These are phyloP conservation scores for Serendipita vermifera DNA, from an alignment of 768 basidiomycete species.

Conservation along the genomic window DNA sequence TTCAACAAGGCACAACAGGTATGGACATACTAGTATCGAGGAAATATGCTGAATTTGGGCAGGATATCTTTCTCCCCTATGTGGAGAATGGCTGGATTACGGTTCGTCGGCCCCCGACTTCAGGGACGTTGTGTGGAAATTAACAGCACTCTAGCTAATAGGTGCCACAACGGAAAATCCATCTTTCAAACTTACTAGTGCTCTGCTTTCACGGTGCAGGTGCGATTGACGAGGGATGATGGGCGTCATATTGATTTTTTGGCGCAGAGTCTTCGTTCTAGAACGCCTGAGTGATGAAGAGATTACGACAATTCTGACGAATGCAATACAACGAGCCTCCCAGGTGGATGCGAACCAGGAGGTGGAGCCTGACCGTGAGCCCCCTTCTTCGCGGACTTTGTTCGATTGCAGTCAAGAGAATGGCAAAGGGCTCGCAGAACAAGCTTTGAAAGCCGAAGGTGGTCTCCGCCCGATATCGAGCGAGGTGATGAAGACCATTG, in stretches of 20 bases:
- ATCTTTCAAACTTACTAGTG: conserved; percentile 65
- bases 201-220: conserved; percentile 67
- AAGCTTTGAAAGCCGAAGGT: not conserved
- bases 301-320: conserved; percentile 42
- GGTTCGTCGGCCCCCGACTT: too few species aligned
- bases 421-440: not conserved
- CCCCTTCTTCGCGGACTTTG: not conserved
- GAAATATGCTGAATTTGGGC: conserved; percentile 16
- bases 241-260: conserved; percentile 17
- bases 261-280: conserved; percentile 55
- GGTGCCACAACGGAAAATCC: conserved; percentile 87
- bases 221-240: conserved; percentile 25
- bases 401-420: conserved; percentile 20
- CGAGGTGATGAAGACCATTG: conserved; percentile 36
- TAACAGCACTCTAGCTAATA: conserved; percentile 36
- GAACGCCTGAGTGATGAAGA: conserved; percentile 53
- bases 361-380: conserved; percentile 6
- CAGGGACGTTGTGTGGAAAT: not conserved
- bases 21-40: not conserved
- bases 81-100: conserved; percentile 68
- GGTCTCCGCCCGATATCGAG: conserved; percentile 36
- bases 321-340: conserved; percentile 34
- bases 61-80: conserved; percentile 73
- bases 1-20: conserved; percentile 64
- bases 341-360: conserved; percentile 12